Percentiles rank a stretch among this genome's conserved stretches.
These are phyloP conservation scores for Domatiomyces globalis DNA, from an alignment of 2,329 filamentous ascomycete genomes.

Conservation along the genomic window DNA sequence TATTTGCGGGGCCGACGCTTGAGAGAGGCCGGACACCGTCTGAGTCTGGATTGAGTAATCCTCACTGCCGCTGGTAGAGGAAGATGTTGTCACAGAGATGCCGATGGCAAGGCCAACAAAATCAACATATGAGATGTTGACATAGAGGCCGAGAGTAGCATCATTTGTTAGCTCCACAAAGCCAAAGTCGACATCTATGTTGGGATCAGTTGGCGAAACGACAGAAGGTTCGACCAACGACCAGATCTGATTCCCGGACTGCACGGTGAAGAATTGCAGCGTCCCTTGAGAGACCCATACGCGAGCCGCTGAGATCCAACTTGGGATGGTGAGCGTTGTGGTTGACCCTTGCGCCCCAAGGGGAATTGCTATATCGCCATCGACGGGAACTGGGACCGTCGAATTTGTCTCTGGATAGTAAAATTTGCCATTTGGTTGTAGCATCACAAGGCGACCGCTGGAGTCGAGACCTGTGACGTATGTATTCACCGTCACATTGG, in stretches of 20 bases:
- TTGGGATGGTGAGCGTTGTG: conserved; percentile 28
- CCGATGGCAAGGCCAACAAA: conserved; percentile 40
- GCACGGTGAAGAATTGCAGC: conserved; percentile 32
- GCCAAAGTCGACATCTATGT: conserved; percentile 34
- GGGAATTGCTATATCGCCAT: conserved; percentile 30
- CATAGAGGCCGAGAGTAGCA: conserved; percentile 26
- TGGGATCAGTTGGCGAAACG: conserved; percentile 32
- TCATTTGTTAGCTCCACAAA: conserved; percentile 39
- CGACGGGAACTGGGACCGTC: conserved; percentile 25
- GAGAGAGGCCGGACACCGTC: conserved; percentile 37
- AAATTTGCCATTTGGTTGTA: conserved; percentile 13
- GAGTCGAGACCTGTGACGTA: conserved; percentile 36
- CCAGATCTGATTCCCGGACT: conserved; percentile 18
- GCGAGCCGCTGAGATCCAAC: conserved; percentile 29
- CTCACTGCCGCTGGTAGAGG: conserved; percentile 20
- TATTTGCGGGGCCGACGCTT: conserved; percentile 34
- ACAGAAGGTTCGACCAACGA: conserved; percentile 37
- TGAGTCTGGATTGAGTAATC: conserved; percentile 19
- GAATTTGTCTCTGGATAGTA: conserved; percentile 23
- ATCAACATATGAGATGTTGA: conserved; percentile 40
- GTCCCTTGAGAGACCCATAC: conserved; percentile 31
- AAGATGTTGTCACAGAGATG: conserved; percentile 37
- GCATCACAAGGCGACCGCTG: conserved; percentile 29
- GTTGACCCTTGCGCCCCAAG: conserved; percentile 27
- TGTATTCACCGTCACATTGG: conserved; percentile 24